A percentile compares a stretch with the other conserved stretches of the same genome.
These are phyloP conservation scores for Lentithecium fluviatile DNA, from an alignment of 495 filamentous ascomycete species.

Conservation along the genomic window DNA sequence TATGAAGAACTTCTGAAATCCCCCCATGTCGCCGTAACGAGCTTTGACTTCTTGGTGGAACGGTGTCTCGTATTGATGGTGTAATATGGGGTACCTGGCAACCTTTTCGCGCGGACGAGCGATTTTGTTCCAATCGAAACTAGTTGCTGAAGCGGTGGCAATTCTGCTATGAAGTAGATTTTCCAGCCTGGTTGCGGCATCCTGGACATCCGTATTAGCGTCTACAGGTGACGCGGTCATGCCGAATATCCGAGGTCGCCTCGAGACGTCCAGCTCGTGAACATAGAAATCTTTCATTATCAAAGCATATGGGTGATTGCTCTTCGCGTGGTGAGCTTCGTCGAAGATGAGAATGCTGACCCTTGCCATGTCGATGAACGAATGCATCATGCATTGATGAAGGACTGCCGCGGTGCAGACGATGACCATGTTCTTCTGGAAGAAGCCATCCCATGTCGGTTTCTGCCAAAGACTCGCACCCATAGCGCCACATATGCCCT, in stretches of 20 bases:
- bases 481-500: slow-evolving; percentile 75
- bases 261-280: slow-evolving; percentile 43
- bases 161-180: slow-evolving; percentile 75
- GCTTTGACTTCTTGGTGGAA: slow-evolving; percentile 59
- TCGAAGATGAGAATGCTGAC: slow-evolving; percentile 95
- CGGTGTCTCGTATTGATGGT: slow-evolving; percentile 57
- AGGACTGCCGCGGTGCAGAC: slow-evolving; percentile 93
- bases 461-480: slow-evolving; percentile 64
- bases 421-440: slow-evolving; percentile 76
- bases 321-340: slow-evolving; percentile 96
- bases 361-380: slow-evolving; percentile 74
- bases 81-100: slow-evolving; percentile 56
- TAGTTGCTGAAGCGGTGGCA: slow-evolving; percentile 70
- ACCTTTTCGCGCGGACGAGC: slow-evolving; percentile 61
- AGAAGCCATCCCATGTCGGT: slow-evolving; percentile 66
- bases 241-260: slow-evolving; percentile 79
- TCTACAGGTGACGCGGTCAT: slow-evolving; percentile 99
- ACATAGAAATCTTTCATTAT: slow-evolving; percentile 85
- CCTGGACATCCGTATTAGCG: slow-evolving; percentile 66
- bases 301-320: slow-evolving; percentile 87
- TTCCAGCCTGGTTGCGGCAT: slow-evolving; percentile 69
- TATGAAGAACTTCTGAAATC: slow-evolving; percentile 59
- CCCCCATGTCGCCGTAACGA: slow-evolving; percentile 55
- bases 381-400: slow-evolving; percentile 71
- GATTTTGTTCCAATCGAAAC: slow-evolving; percentile 59